Evolutionary conservation across 202 grass and related monocot species (phyloP), one percentile per base, ranked within the genome.

Genomic region (Schoenoplectus tabernaemontani): DNA sequence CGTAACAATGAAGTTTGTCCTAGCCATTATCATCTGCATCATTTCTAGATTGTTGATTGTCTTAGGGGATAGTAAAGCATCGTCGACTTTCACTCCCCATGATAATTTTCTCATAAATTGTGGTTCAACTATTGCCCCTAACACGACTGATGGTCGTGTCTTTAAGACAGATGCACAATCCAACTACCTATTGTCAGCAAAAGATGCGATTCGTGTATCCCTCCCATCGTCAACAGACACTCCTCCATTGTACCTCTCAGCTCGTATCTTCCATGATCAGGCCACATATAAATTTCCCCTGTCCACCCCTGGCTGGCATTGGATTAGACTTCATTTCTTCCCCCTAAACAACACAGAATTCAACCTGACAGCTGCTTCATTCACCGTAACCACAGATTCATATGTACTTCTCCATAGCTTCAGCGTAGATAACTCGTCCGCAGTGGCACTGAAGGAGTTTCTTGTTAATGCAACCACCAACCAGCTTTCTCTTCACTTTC

Each of bases 51-150:
- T 78, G 8, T 7, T 61, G 9, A 9, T 39, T 32, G 3, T 12
- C 50, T 30, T 38, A 6, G 70, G 57, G 13, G 57, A 63, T 8
- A 24, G 20, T 67, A 22, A 74, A 54, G 26, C 75, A 70, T 43
- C 83, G 10, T 82, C 86, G 1, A 87, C 43, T 9, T 97, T 97
- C 80, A 85, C 79, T 1, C 89, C 93, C 1, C 86, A 64, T 57
- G 93, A 97, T 82, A 89, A 78, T 64, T 93, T 93, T 85, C 86
- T 91, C 11, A 82, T 97, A 68, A 83, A 91, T 79, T 97, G 93
- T 78, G 93, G 93, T 34, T 76, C 82, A n/a, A 75, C 85, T 48
- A 4, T 81, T 3, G 10, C 80, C 0, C 46, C 82, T 2, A 76
- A 83, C 24, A 87, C 80, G 8, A 23, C 50, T 13, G 87, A 85